A percentile compares a stretch with the other conserved stretches of the same genome.
Conservation (phyloP, 2,329 filamentous ascomycete species). For the Fusarium tanahbumbuense region DNA sequence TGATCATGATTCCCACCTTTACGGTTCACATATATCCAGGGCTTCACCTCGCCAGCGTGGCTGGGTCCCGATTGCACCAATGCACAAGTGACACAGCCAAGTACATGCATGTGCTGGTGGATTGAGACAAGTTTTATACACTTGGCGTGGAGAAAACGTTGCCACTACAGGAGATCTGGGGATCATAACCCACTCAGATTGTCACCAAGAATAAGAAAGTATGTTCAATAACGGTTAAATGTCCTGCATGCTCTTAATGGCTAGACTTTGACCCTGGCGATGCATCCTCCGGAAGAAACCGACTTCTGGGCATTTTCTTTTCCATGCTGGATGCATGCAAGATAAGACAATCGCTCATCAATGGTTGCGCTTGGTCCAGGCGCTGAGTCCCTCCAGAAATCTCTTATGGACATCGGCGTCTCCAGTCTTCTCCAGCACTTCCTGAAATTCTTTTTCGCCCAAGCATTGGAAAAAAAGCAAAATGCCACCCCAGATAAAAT, state of each 20-base stretch:
- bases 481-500: conserved; percentile 66
- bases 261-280: background rate
- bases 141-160: conserved; percentile 7
- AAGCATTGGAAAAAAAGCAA: conserved; percentile 53
- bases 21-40: background rate
- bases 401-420: conserved; percentile 3
- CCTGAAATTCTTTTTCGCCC: conserved; percentile 23
- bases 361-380: conserved; percentile 28
- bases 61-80: background rate
- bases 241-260: background rate
- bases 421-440: conserved; percentile 27
- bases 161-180: background rate
- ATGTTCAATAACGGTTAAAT: background rate
- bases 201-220: too few relatives aligned
- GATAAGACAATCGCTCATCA: background rate
- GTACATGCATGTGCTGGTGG: background rate
- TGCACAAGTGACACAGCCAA: background rate
- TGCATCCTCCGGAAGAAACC: background rate
- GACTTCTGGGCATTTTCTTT: background rate
- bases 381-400: conserved; percentile 17
- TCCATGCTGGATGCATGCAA: accelerated
- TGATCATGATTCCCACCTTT: background rate
- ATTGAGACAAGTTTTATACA: background rate
- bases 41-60: background rate
- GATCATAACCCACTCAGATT: background rate